Evolutionary conservation across 208 protist genomes (phyloP), one percentile per base, ranked within the genome.

Genomic region (Leishmania guyanensis): DNA sequence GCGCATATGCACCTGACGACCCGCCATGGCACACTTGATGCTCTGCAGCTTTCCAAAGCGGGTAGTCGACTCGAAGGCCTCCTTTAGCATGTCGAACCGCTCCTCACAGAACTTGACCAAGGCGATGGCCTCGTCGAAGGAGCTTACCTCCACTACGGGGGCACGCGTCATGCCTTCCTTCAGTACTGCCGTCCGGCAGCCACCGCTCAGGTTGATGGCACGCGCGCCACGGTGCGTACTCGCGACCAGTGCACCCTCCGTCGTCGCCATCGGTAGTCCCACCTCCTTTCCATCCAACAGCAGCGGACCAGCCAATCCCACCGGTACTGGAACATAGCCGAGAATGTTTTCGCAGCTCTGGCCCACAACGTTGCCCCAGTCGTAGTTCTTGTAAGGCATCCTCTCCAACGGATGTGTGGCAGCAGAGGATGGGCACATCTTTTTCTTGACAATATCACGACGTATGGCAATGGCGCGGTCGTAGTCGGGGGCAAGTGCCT

Each of bases 121-220:
- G 48, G 87, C 86, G n/a, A 89, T 91, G 2, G 95, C 94, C 54
- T 95, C 85, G 53, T 91, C 89, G 43, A 97, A 86, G 77, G 84
- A 92, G 64, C 86, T 89, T 50, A 99, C 82, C 80, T 96, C 86
- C 62, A 99, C 86, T 48, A 99, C 94, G 22, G 99, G 99, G 0
- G 98, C 99, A 56, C 99, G 91, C 17, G 98, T 99, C 98, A 99
- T 99, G 77, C 98, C 98, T 65, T 99, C 93, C 79, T 93, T 87
- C 43, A 98, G 86, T 48, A 99, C 79, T 0, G 94, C 91, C 14
- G 96, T 95, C 80, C 78, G 90, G 86, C 98, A 98, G 74, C 97
- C 98, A 29, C 94, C 97, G 86, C 89, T 92, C 20, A 92, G 83
- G 66, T 92, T 94, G 81, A 99, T 98, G 66, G 98, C 99, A 70